These are phyloP conservation scores for Amoebophrya sp. DNA, from an alignment of 169 alveolate genomes.

Conservation along the genomic window DNA sequence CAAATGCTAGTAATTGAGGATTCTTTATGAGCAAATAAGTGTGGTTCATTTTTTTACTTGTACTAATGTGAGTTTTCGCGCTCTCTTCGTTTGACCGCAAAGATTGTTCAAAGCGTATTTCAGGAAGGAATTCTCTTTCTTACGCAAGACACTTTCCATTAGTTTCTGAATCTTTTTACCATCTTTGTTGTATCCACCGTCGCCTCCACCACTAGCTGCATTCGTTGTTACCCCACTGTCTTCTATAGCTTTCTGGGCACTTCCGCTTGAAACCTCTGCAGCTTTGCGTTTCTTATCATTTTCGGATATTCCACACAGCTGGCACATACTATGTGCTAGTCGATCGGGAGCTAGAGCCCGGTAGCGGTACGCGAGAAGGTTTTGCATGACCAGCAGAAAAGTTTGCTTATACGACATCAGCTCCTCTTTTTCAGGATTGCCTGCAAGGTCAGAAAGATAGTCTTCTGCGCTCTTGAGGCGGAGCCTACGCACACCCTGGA, in stretches of 20 bases:
- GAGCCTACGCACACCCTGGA: background rate
- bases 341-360: background rate
- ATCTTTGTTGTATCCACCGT: no score
- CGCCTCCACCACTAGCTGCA: no score
- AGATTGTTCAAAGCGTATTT: background rate
- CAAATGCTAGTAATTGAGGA: background rate
- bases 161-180: no score
- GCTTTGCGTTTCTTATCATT: background rate
- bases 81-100: background rate
- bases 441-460: background rate
- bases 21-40: background rate
- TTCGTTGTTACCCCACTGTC: background rate
- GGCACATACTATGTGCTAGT: background rate
- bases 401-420: background rate
- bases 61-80: background rate
- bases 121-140: no score
- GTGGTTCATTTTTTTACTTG: background rate
- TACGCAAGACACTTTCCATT: no score
- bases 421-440: background rate
- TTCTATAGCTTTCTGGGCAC: background rate
- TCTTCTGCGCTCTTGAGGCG: background rate
- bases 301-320: background rate
- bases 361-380: conserved; percentile 11
- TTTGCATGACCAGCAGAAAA: background rate
- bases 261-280: background rate